Percentiles rank a stretch among this genome's conserved stretches.
Evolutionary conservation across 495 filamentous ascomycete species (phyloP).

Genomic region (Acidiella bohemica): DNA sequence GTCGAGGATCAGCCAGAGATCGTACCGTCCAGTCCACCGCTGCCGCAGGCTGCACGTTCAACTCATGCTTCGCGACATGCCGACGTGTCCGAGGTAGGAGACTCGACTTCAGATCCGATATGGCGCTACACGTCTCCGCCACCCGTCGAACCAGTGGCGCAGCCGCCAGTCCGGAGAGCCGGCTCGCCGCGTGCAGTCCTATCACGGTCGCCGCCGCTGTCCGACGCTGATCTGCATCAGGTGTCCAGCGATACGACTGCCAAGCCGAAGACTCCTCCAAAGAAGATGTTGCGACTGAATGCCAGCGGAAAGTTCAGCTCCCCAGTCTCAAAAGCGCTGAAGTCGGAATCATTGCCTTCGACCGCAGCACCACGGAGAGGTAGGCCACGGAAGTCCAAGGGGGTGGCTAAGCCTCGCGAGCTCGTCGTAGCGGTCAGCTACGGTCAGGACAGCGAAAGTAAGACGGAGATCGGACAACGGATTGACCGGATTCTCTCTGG

Average conservation of each 20-base stretch:
- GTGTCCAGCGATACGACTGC: background rate
- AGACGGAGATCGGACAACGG: constrained; percentile 30
- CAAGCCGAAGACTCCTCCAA: constrained; percentile 16
- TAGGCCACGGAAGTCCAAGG: constrained; percentile 13
- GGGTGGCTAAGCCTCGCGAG: constrained; percentile 1
- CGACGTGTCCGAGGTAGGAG: background rate
- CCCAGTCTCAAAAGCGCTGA: constrained; percentile 26
- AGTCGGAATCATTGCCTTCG: constrained; percentile 21
- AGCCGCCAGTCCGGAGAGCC: background rate
- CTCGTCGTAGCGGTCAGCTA: constrained; percentile 39
- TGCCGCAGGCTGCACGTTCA: too few relatives aligned
- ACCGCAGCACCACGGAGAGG: constrained; percentile 5
- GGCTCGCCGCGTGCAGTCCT: constrained; percentile 6
- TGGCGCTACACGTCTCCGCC: too few relatives aligned
- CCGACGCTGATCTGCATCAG: too few relatives aligned
- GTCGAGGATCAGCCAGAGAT: background rate
- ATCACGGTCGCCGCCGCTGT: constrained; percentile 8
- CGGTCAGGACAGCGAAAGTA: constrained; percentile 17
- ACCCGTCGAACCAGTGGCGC: background rate
- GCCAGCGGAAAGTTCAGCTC: constrained; percentile 47
- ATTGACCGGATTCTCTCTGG: constrained; percentile 41
- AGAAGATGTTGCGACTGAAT: constrained; percentile 42
- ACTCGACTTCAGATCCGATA: constrained; percentile 2
- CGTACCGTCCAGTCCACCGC: background rate
- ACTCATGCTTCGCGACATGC: background rate